phyloP scores from a whole-genome alignment of 2,329 filamentous ascomycete genomes.

The Fonsecaea multimorphosa region DNA sequence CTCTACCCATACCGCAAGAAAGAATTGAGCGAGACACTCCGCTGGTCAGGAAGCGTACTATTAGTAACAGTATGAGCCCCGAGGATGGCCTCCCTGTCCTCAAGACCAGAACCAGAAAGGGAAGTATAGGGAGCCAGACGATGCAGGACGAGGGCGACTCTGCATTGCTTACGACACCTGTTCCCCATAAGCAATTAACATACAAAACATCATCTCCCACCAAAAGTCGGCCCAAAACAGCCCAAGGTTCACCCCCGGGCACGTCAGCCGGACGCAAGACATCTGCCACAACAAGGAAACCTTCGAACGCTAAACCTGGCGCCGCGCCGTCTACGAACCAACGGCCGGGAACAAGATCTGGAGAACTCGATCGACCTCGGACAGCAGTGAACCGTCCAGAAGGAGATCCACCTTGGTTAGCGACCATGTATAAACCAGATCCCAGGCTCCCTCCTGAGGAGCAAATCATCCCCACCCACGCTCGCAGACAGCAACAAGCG shows the following conservation, averaged over 20 bases:
- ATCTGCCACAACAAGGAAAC: constrained; percentile 49
- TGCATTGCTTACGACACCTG: constrained; percentile 31
- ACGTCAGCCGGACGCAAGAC: constrained; percentile 46
- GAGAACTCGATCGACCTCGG: constrained; percentile 57
- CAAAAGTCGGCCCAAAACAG: constrained; percentile 42
- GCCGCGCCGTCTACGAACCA: constrained; percentile 49
- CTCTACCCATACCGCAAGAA: constrained; percentile 73
- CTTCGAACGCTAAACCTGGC: constrained; percentile 46
- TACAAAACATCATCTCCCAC: constrained; percentile 41
- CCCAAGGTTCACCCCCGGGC: constrained; percentile 35
- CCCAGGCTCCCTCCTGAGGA: constrained; percentile 92
- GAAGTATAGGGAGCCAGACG: constrained; percentile 42
- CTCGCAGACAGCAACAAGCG: constrained; percentile 87
- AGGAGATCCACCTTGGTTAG: constrained; percentile 94
- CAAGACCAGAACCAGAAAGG: constrained; percentile 69
- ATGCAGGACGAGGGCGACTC: constrained; percentile 31
- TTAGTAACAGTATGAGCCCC: constrained; percentile 64
- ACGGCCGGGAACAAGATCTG: constrained; percentile 68
- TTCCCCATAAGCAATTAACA: constrained; percentile 34
- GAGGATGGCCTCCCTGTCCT: constrained; percentile 65
- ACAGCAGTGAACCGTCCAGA: constrained; percentile 75
- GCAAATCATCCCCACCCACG: constrained; percentile 92
- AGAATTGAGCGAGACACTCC: constrained; percentile 76
- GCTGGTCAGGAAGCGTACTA: constrained; percentile 64
- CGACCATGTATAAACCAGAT: constrained; percentile 93